phyloP scores from a whole-genome alignment of 169 alveolate genomes.

The Plasmodium chabaudi region DNA sequence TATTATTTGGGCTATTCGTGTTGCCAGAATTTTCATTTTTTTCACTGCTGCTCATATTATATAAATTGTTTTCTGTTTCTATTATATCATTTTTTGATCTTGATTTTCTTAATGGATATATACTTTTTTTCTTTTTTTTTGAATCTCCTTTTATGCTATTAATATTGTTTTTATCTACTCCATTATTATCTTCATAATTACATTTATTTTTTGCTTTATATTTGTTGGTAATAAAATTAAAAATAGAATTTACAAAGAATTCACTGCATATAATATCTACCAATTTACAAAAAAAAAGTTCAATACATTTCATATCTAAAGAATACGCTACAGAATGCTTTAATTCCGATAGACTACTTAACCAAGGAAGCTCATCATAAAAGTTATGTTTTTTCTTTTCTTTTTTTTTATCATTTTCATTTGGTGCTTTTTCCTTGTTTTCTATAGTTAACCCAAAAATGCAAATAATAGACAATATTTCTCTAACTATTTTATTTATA shows the following conservation, averaged over 20 bases:
- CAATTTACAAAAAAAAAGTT: slow-evolving; percentile 59
- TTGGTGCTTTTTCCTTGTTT: slow-evolving; percentile 21
- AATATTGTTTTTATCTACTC: slow-evolving; percentile 9
- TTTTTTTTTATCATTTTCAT: background rate
- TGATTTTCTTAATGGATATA: slow-evolving; percentile 5
- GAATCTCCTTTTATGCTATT: background rate
- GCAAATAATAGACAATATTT: slow-evolving; percentile 53
- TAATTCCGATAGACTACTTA: slow-evolving; percentile 53
- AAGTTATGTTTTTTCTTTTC: slow-evolving; percentile 2
- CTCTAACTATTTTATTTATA: slow-evolving; percentile 48
- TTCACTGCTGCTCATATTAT: slow-evolving; percentile 1
- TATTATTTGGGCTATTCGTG: background rate
- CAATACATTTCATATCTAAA: slow-evolving; percentile 67
- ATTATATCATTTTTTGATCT: slow-evolving; percentile 1
- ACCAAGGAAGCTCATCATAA: slow-evolving; percentile 74
- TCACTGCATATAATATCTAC: slow-evolving; percentile 70
- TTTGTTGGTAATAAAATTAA: slow-evolving; percentile 33
- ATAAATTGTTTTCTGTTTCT: slow-evolving; percentile 7
- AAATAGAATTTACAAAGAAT: slow-evolving; percentile 17
- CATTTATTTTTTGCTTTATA: background rate
- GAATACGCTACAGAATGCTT: slow-evolving; percentile 62
- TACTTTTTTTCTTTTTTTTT: slow-evolving; percentile 11
- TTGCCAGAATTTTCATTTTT: slow-evolving; percentile 3
- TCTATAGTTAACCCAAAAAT: slow-evolving; percentile 64
- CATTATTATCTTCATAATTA: background rate